Percentiles rank a stretch among this genome's conserved stretches.
Conservation (phyloP, 2,329 filamentous ascomycete genomes). For the Calonectria multiphialidica region DNA sequence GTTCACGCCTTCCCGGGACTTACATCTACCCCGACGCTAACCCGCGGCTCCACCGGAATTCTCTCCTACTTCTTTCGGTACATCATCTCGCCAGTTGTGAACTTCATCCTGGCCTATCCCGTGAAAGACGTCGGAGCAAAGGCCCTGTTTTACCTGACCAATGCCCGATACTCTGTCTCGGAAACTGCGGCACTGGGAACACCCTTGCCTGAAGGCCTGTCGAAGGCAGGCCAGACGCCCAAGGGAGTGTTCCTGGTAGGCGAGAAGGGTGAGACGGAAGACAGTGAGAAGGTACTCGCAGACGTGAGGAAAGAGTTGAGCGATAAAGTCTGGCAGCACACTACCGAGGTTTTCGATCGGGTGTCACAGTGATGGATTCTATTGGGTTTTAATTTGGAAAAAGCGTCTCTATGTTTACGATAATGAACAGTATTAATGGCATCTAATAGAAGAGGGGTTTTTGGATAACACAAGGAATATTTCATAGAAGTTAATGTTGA, state of each 20-base stretch:
- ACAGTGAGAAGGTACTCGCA: constrained; percentile 2
- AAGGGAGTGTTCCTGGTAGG: constrained; percentile 4
- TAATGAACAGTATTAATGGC: not conserved
- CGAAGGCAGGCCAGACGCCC: not conserved
- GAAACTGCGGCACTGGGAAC: not conserved
- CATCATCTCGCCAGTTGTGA: constrained; percentile 29
- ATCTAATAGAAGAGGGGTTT: not conserved
- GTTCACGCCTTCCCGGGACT: constrained; percentile 50
- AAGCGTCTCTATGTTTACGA: not conserved
- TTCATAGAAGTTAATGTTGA: too few species aligned
- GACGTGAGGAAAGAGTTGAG: not conserved
- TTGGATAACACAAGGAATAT: too few species aligned
- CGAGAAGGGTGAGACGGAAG: not conserved
- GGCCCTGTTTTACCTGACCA: constrained; percentile 38
- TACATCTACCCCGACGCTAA: constrained; percentile 36
- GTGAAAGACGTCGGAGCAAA: constrained; percentile 36
- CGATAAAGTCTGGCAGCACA: constrained; percentile 13
- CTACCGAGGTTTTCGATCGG: not conserved
- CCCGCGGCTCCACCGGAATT: constrained; percentile 36
- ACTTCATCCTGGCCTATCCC: constrained; percentile 22
- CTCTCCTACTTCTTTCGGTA: constrained; percentile 25
- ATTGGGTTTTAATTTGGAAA: not conserved
- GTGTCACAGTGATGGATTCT: not conserved
- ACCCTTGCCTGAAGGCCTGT: not conserved
- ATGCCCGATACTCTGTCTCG: constrained; percentile 33